phyloP scores from a whole-genome alignment of 306 rosid species.

The Lathyrus oleraceus region DNA sequence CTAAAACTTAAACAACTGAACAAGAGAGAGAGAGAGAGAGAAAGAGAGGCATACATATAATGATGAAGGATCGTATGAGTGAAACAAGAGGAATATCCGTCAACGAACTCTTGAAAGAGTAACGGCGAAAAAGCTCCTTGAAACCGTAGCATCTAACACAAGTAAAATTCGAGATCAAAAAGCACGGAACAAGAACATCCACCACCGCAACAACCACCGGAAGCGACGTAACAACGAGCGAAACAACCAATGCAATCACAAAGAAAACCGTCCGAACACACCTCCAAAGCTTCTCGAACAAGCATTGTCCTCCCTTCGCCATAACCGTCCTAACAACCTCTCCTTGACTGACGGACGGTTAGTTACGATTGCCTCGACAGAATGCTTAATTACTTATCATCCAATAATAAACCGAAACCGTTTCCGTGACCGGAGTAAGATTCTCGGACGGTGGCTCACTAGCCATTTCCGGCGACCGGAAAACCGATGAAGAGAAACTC shows the following conservation, averaged over 20 bases:
- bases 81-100: slow-evolving; percentile 89
- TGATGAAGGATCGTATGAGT: slow-evolving; percentile 73
- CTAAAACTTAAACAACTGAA: background rate
- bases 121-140: slow-evolving; percentile 68
- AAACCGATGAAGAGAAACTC: slow-evolving; percentile 16
- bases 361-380: slow-evolving; percentile 32
- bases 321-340: slow-evolving; percentile 42
- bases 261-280: slow-evolving; percentile 77
- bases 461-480: slow-evolving; percentile 54
- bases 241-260: slow-evolving; percentile 79
- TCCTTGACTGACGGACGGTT: slow-evolving; percentile 31
- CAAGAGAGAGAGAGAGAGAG: background rate
- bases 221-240: slow-evolving; percentile 78
- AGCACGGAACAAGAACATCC: slow-evolving; percentile 68
- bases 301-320: slow-evolving; percentile 77
- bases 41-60: slow-evolving; percentile 60
- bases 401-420: background rate
- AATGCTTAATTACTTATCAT: slow-evolving; percentile 10
- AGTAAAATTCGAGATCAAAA: slow-evolving; percentile 77
- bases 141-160: slow-evolving; percentile 74
- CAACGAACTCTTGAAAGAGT: slow-evolving; percentile 89
- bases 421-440: slow-evolving; percentile 16
- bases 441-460: slow-evolving; percentile 38
- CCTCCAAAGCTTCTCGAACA: slow-evolving; percentile 67
- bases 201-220: slow-evolving; percentile 80